Base-by-base conservation (phyloP, 768 basidiomycete species). In the Tephrocybe sp. region DNA sequence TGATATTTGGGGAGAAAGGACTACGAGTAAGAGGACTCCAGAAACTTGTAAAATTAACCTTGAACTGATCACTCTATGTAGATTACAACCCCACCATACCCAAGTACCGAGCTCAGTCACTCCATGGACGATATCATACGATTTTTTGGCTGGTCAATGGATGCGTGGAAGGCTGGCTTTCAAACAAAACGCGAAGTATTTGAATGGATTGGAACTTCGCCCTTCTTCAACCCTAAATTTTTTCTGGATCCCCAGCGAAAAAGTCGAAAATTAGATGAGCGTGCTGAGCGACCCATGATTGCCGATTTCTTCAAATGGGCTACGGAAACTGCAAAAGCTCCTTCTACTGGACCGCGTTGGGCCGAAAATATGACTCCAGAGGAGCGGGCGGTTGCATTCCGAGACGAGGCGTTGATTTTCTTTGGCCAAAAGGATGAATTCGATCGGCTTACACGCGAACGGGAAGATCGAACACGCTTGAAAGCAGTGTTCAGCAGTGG, bases 61-160 rank as follows among this genome's bases (percentile, higher is more conserved):
- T n/a, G n/a, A n/a, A n/a, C n/a, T n/a, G n/a, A n/a, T n/a, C n/a
- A n/a, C n/a, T n/a, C n/a, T 29, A n/a, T 18, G 22, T 40, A 76
- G 71, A 53, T 72, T 25, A 65, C 69, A 3, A 64, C 74, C 55
- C 67, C 59, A 13, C 72, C 68, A 21, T 63, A 71, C 58, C 72
- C 71, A 10, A 72, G 77, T 1, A 69, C 84, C 33, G 53, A 68
- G 15, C 71, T 89, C 36, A 30, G 29, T 12, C 29, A 30, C 29
- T 76, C 77, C 13, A 74, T 82, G 44, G 64, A 70, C 25, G 65
- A 71, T 1, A 79, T 88, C 31, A 57, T 79, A 16, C 53, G 64
- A 6, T 89, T 86, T 57, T 69, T 86, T 56, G 82, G 76, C 3
- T 71, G 86, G 21, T 77, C 79, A 0, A 70, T 77, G 69, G 71